Percentiles rank a stretch among this genome's conserved stretches.
Evolutionary conservation across 2,329 filamentous ascomycete species (phyloP).

Genomic region (Colletotrichum sp.): DNA sequence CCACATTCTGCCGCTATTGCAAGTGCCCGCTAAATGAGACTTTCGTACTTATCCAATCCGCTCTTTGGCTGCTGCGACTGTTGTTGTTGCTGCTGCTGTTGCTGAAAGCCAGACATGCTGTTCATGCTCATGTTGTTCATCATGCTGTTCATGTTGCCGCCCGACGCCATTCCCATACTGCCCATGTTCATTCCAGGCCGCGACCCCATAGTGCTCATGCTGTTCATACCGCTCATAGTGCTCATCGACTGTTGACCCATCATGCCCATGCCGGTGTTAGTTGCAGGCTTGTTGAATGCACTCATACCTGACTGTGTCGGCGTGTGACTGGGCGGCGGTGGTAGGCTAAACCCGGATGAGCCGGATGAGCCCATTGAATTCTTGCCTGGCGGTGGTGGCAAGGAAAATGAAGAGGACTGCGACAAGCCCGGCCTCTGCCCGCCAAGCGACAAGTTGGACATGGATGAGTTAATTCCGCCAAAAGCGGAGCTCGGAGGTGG

Average conservation of each 20-base stretch:
- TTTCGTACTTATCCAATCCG: constrained; percentile 72
- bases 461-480: constrained; percentile 44
- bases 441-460: constrained; percentile 54
- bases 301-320: constrained; percentile 28
- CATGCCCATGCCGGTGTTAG: constrained; percentile 17
- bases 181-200: constrained; percentile 17
- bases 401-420: constrained; percentile 57
- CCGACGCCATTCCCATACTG: constrained; percentile 30
- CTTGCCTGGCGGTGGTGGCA: constrained; percentile 57
- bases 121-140: constrained; percentile 28
- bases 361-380: constrained; percentile 26
- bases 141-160: constrained; percentile 31
- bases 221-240: constrained; percentile 3
- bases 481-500: constrained; percentile 35
- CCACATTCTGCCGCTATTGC: neutral
- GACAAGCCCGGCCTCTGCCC: constrained; percentile 43
- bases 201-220: constrained; percentile 18
- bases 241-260: constrained; percentile 9
- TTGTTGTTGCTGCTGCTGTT: constrained; percentile 28
- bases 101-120: constrained; percentile 24
- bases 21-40: constrained; percentile 54
- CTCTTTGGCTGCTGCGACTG: constrained; percentile 47
- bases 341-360: constrained; percentile 50
- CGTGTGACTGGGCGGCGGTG: constrained; percentile 45
- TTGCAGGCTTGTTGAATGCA: constrained; percentile 20